Evolutionary conservation across 306 rosid species (phyloP).

Genomic region (Vigna reflexopilosa): DNA sequence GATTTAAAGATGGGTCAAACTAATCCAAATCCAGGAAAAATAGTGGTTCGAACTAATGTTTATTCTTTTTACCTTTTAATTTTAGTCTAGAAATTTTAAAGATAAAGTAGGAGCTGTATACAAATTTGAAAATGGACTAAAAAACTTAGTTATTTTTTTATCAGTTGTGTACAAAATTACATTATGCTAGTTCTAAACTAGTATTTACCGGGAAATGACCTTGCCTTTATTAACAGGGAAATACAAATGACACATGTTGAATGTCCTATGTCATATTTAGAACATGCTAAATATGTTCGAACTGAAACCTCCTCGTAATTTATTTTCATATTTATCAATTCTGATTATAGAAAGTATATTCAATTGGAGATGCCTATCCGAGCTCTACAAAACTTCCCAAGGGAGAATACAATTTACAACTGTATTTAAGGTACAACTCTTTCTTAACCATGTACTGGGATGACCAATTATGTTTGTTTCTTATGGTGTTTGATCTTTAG

Average conservation of each 20-base stretch:
- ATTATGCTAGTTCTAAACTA: not conserved
- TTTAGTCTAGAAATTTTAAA: too few species aligned
- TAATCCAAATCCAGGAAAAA: too few species aligned
- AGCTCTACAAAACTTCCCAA: constrained; percentile 74
- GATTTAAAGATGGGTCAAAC: too few species aligned
- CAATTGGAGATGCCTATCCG: constrained; percentile 93
- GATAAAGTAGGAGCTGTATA: not conserved
- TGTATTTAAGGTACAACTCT: constrained; percentile 71
- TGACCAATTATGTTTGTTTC: constrained; percentile 32
- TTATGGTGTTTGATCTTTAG: constrained; percentile 33
- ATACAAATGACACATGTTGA: not conserved
- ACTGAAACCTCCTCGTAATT: not conserved
- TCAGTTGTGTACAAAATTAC: not conserved
- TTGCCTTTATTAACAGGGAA: not conserved
- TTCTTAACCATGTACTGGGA: constrained; percentile 44
- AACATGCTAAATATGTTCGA: not conserved
- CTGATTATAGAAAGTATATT: constrained; percentile 67
- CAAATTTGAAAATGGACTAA: not conserved
- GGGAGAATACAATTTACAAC: constrained; percentile 87
- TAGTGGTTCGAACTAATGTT: too few species aligned
- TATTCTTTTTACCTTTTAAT: too few species aligned
- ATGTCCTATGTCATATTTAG: not conserved
- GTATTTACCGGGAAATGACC: not conserved
- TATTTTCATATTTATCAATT: constrained; percentile 39
- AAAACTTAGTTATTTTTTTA: not conserved